phyloP scores from a whole-genome alignment of 306 rosid species.

The Oemleria cerasiformis region DNA sequence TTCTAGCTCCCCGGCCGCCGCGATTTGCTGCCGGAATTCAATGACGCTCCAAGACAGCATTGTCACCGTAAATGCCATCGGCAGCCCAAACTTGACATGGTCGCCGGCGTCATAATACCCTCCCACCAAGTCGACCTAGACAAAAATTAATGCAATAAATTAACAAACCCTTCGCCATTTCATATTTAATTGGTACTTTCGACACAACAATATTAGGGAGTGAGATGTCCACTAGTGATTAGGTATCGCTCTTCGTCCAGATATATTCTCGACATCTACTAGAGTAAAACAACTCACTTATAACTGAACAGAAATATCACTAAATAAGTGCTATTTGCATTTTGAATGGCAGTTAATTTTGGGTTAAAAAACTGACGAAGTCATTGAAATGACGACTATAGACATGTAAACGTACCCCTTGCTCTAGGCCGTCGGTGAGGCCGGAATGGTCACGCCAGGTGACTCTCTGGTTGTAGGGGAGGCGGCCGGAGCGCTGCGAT shows the following conservation, averaged over 20 bases:
- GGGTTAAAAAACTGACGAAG: background rate
- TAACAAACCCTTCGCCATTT: background rate
- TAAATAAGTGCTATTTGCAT: too few relatives aligned
- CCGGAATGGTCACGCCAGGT: constrained; percentile 93
- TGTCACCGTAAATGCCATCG: constrained; percentile 96
- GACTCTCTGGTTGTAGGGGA: constrained; percentile 92
- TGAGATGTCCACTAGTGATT: too few relatives aligned
- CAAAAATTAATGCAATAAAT: background rate
- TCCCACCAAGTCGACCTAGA: constrained; percentile 89
- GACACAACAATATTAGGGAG: too few relatives aligned
- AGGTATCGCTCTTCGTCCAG: too few relatives aligned
- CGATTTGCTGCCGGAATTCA: constrained; percentile 62
- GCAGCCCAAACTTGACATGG: constrained; percentile 94
- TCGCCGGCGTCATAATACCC: constrained; percentile 98
- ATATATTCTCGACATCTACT: too few relatives aligned
- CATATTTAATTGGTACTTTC: too few relatives aligned
- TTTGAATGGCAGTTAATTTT: too few relatives aligned
- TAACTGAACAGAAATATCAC: too few relatives aligned
- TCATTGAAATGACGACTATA: background rate
- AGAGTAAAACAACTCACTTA: too few relatives aligned
- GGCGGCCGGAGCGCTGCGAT: constrained; percentile 89
- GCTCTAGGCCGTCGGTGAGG: constrained; percentile 92
- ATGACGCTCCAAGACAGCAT: constrained; percentile 93
- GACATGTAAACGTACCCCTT: constrained; percentile 53
- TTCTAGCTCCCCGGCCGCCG: constrained; percentile 66